Conservation (phyloP, 495 filamentous ascomycete species). For the Xylaria palmicola region DNA sequence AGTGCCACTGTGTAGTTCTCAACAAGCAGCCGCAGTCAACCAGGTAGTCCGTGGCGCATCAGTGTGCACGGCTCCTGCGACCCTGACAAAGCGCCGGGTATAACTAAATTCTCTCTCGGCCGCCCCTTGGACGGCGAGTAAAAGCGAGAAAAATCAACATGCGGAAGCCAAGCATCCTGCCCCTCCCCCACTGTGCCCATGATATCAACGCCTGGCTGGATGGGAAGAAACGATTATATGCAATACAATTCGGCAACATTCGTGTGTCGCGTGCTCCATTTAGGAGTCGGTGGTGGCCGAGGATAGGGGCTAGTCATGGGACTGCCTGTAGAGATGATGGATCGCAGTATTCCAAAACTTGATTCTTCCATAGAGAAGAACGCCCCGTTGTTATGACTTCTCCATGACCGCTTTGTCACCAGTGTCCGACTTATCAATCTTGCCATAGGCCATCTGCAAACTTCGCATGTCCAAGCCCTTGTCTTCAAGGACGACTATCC, state of each 20-base stretch:
- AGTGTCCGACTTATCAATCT: slow-evolving; percentile 44
- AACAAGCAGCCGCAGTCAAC: neutral
- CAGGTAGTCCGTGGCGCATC: neutral
- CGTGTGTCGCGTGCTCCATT: neutral
- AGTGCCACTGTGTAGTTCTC: neutral
- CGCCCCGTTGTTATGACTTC: slow-evolving; percentile 7
- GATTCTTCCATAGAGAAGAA: neutral
- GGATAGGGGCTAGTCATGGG: neutral
- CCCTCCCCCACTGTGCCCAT: slow-evolving; percentile 26
- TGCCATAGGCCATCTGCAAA: slow-evolving; percentile 53
- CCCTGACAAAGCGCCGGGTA: neutral
- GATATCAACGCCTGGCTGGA: slow-evolving; percentile 32
- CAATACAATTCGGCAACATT: slow-evolving; percentile 21
- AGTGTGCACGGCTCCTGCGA: neutral
- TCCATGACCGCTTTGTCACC: slow-evolving; percentile 19
- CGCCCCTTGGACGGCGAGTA: neutral
- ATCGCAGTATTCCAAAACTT: neutral
- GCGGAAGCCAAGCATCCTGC: slow-evolving; percentile 21
- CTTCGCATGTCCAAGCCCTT: slow-evolving; percentile 56
- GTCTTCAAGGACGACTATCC: slow-evolving; percentile 61
- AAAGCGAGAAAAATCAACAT: slow-evolving; percentile 13
- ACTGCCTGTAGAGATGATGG: neutral
- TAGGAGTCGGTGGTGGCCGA: neutral
- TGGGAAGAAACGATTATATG: slow-evolving; percentile 26
- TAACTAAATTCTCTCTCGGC: neutral